These are phyloP conservation scores for Magnolia sinica DNA, from an alignment of 164 flowering plant species.

Conservation along the genomic window DNA sequence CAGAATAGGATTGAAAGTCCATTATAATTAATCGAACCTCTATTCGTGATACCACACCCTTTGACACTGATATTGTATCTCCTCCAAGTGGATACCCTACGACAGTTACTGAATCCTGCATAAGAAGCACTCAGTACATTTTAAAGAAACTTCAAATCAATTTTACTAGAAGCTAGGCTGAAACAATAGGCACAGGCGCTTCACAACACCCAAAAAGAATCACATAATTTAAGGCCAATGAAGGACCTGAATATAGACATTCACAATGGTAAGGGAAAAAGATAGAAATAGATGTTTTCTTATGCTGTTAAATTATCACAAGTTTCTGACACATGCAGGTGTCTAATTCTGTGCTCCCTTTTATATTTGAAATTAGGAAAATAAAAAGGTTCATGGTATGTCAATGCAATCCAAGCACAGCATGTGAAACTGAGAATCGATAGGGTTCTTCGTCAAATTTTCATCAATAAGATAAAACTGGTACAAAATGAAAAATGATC, in stretches of 20 bases:
- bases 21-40: conserved; percentile 59
- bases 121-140: not conserved
- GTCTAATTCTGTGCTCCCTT: not conserved
- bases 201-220: not conserved
- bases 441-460: not conserved
- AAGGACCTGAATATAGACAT: not conserved
- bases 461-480: not conserved
- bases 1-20: not conserved
- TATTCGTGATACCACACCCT: conserved; percentile 96
- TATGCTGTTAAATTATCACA: not conserved
- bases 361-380: not conserved
- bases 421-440: not conserved
- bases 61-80: conserved; percentile 96
- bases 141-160: not conserved
- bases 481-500: not conserved
- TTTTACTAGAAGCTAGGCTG: not conserved
- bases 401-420: not conserved
- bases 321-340: not conserved
- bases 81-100: conserved; percentile 99
- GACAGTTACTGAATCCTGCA: conserved; percentile 95
- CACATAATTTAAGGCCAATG: not conserved
- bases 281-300: not conserved
- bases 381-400: not conserved
- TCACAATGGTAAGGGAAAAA: not conserved
- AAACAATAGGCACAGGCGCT: not conserved